Evolutionary conservation across 2,329 filamentous ascomycete species (phyloP).

Genomic region (Graphiopsis chlorocephala): DNA sequence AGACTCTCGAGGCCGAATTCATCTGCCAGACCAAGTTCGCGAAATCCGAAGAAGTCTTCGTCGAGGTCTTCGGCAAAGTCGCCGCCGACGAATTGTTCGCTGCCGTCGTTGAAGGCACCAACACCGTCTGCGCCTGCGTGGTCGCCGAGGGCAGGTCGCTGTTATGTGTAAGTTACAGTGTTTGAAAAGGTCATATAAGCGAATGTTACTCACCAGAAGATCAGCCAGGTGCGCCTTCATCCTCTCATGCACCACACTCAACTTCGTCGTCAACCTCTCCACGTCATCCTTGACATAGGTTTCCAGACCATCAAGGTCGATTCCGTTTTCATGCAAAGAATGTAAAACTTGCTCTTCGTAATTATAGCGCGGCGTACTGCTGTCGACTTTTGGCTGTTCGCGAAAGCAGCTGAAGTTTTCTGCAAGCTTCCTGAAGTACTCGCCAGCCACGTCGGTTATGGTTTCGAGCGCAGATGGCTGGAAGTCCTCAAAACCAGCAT

Average conservation of each 20-base stretch:
- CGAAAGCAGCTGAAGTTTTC: slow-evolving; percentile 77
- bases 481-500: slow-evolving; percentile 93
- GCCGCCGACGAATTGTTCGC: slow-evolving; percentile 92
- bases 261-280: slow-evolving; percentile 77
- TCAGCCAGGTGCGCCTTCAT: slow-evolving; percentile 94
- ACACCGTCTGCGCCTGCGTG: slow-evolving; percentile 78
- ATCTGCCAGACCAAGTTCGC: slow-evolving; percentile 84
- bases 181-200: not conserved
- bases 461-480: slow-evolving; percentile 91
- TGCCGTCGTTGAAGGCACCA: slow-evolving; percentile 90
- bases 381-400: slow-evolving; percentile 67
- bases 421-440: slow-evolving; percentile 84
- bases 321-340: slow-evolving; percentile 77
- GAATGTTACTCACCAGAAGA: slow-evolving; percentile 55
- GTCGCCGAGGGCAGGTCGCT: slow-evolving; percentile 75
- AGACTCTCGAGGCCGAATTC: slow-evolving; percentile 86
- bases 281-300: slow-evolving; percentile 88
- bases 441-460: slow-evolving; percentile 81
- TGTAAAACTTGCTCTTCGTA: slow-evolving; percentile 86
- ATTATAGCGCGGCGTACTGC: slow-evolving; percentile 61
- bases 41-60: slow-evolving; percentile 99
- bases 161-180: slow-evolving; percentile 25
- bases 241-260: slow-evolving; percentile 83
- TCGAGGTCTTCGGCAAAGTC: slow-evolving; percentile 97
- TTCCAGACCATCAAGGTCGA: slow-evolving; percentile 78